Percentiles rank a stretch among this genome's conserved stretches.
Conservation (phyloP, 495 filamentous ascomycete species). For the Aspergillus ellipticus region DNA sequence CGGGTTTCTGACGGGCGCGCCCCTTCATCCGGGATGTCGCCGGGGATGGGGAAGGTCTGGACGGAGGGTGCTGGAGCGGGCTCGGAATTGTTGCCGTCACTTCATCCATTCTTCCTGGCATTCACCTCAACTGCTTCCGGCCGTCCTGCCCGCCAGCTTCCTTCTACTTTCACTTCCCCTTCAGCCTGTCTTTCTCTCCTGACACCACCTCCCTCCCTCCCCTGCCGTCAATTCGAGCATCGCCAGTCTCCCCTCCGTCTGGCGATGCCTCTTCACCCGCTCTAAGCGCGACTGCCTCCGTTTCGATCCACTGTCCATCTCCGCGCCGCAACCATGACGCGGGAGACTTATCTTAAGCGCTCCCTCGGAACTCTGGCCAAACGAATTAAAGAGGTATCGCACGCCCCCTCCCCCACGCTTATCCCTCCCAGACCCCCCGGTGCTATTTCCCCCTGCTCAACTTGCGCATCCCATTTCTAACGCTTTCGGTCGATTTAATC, state of each 20-base stretch:
- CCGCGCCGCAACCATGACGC: conserved; percentile 39
- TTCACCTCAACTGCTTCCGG: conserved; percentile 13
- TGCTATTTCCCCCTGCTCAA: neutral
- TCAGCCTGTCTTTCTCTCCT: conserved; percentile 3
- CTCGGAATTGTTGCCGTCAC: conserved; percentile 1
- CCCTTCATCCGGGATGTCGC: neutral
- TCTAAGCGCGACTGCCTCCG: conserved; percentile 1
- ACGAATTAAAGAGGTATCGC: conserved; percentile 61
- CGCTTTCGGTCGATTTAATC: neutral
- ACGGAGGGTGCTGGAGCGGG: neutral
- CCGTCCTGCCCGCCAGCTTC: conserved; percentile 16
- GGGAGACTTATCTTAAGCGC: conserved; percentile 56
- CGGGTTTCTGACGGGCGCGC: neutral
- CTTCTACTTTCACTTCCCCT: conserved; percentile 14
- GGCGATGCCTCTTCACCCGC: conserved; percentile 18
- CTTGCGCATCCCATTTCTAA: conserved; percentile 15
- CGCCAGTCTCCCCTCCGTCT: neutral
- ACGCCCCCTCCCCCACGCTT: neutral
- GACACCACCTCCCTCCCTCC: conserved; percentile 1
- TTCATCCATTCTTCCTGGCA: conserved; percentile 4
- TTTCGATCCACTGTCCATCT: conserved; percentile 6
- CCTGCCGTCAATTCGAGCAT: neutral
- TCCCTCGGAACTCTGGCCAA: conserved; percentile 59
- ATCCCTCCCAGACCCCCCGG: neutral
- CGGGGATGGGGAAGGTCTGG: neutral